phyloP scores from a whole-genome alignment of 2,329 filamentous ascomycete genomes.

The Claviceps lovelessii region DNA sequence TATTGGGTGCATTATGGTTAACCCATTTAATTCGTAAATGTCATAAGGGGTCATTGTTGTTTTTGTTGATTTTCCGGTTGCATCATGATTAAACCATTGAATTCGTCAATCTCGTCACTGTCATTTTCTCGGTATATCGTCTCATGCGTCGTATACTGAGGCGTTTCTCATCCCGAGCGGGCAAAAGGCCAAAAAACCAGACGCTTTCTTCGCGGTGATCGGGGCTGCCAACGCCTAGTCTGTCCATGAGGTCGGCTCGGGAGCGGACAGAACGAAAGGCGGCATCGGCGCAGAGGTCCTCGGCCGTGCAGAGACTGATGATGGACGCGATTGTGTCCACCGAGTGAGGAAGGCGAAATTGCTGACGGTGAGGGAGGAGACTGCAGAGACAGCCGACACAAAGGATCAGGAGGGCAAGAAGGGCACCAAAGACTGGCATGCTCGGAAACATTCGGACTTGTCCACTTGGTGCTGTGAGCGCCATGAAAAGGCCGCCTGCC shows the following conservation, averaged over 20 bases:
- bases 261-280: constrained; percentile 55
- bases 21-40: constrained; percentile 14
- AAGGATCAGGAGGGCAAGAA: constrained; percentile 58
- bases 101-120: constrained; percentile 14
- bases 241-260: constrained; percentile 53
- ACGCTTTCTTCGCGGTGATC: constrained; percentile 31
- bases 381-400: constrained; percentile 51
- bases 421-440: constrained; percentile 55
- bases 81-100: constrained; percentile 5
- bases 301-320: constrained; percentile 62
- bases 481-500: constrained; percentile 59
- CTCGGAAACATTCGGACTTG: constrained; percentile 56
- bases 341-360: constrained; percentile 56
- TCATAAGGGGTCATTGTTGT: not conserved
- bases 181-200: constrained; percentile 35
- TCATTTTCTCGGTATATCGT: constrained; percentile 29
- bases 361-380: constrained; percentile 45
- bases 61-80: too few species aligned
- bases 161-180: constrained; percentile 25
- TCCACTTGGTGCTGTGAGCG: constrained; percentile 41
- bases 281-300: constrained; percentile 55
- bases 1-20: not conserved
- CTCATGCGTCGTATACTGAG: constrained; percentile 31
- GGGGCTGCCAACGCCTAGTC: constrained; percentile 44
- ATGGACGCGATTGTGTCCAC: constrained; percentile 62